Evolutionary conservation across 805 yeast genomes (phyloP), one percentile per base, ranked within the genome.

Genomic region (Phaffomyces thermotolerans): DNA sequence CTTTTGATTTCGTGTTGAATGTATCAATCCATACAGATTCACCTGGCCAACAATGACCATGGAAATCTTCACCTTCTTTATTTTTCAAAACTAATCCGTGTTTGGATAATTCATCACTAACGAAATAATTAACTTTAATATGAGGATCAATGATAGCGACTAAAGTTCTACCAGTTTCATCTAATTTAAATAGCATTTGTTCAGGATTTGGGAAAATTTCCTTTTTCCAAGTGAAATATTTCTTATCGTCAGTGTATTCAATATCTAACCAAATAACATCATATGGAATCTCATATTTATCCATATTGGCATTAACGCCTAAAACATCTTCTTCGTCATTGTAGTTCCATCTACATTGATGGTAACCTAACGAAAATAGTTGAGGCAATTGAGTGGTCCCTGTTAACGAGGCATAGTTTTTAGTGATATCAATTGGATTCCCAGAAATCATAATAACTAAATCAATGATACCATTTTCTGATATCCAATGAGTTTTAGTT

Each of bases 21-120:
- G 95, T 73, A 54, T 93, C 99, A 44, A 93, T 78, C 98, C 98
- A 93, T 8, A 88, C 71, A 0, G 96, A 84, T 52, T 86, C 88
- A 1, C 98, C 99, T 2, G 99, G 97, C 99, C 99, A 93, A 63
- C 98, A 93, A 61, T 88, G 95, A 4, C 96, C 98, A 40, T 76
- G 70, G 60, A 70, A 90, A 2, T 76, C 64, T 1, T 69, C 58
- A 23, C 78, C 81, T 2, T 60, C 51, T 18, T 63, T 60, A 39
- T 75, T 66, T 48, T 67, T 61, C 18, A 88, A 69, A 0, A 76
- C 78, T 8, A 76, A 56, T 6, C 64, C 57, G 8, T 70, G 55
- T 13, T 67, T 52, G 7, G 60, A 63, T 22, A 87, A 59, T 2
- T 51, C 59, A 2, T 82, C 72, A 56, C 88, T 82, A 2, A 87